Percentiles rank a stretch among this genome's conserved stretches.
Conservation (phyloP, 805 yeast genomes). For the Hanseniaspora hatyaiensis region DNA sequence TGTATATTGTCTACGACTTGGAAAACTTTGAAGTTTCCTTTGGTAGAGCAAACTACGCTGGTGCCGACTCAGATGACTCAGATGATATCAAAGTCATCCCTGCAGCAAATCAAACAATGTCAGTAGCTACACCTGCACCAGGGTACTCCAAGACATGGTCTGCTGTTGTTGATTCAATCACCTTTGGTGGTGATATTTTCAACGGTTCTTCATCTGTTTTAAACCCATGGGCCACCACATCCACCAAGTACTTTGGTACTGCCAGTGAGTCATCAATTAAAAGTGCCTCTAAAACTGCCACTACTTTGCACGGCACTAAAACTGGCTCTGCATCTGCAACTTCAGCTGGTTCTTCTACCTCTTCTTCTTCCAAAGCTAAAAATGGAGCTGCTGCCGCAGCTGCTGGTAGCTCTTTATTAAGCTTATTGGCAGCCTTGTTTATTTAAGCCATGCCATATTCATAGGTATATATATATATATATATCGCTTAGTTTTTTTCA, state of each 20-base stretch:
- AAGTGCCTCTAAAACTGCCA: background rate
- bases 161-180: conserved; percentile 17
- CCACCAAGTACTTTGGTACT: background rate
- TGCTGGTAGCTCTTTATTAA: background rate
- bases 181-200: conserved; percentile 26
- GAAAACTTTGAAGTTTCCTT: conserved; percentile 38
- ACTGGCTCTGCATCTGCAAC: background rate
- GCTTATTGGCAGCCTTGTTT: background rate
- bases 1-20: conserved; percentile 54
- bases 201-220: conserved; percentile 15
- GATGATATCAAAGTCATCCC: background rate
- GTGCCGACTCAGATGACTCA: conserved; percentile 26
- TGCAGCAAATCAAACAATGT: conserved; percentile 28
- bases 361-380: background rate
- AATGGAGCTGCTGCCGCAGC: background rate
- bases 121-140: conserved; percentile 40
- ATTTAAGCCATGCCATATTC: too few species aligned
- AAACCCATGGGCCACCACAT: background rate
- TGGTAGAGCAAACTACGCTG: conserved; percentile 36
- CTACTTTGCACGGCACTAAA: background rate
- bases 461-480: too few species aligned
- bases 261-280: too few species aligned
- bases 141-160: conserved; percentile 37
- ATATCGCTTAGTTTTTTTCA: too few species aligned
- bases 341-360: background rate